Evolutionary conservation across 2,329 filamentous ascomycete genomes (phyloP), one percentile per base, ranked within the genome.

Genomic region (Aspergillus piperis): DNA sequence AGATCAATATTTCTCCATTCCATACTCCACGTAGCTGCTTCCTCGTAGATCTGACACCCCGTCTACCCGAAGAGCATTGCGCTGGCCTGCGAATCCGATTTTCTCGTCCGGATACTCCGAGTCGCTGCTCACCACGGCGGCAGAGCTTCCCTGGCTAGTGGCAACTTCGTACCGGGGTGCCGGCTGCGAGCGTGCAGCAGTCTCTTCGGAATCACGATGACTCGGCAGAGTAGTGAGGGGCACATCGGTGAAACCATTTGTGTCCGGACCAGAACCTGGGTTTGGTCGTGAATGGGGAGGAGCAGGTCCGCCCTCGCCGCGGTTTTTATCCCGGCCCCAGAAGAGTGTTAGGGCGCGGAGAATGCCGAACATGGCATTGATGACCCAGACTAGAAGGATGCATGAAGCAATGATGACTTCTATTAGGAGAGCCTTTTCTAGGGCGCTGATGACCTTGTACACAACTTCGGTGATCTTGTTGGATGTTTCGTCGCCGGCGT

Each of bases 401-500:
- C 83, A 86, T 0, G 84, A 82, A 2, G 93, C 90, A 66, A 98
- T 92, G 64, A 96, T 84, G 1, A 90, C 88, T 76, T 97, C 91
- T 62, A 87, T 86, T 52, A 86, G 81, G 64, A 99, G 87, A 64
- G 83, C 86, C 58, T 84, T 83, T 69, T 85, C 80, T 21, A 98
- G 81, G 72, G 86, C 86, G 62, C 83, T 77, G 27, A 88, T 85
- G 60, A 97, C 88, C 64, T 87, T 84, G 59, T 84, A 74, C 44
- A 98, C 85, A 21, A 92, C 90, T 62, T 84, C 87, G 15, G 88
- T 90, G 68, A 98, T 90, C 71, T 93, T 90, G 77, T 97, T 91
- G 41, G 87, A 88, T 7, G 92, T 88, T 59, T 87, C 84, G 64
- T 84, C 85, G 30, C 87, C 87, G 0, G 92, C 88, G 61, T 89